A percentile compares a stretch with the other conserved stretches of the same genome.
These are phyloP conservation scores for Bruguiera gymnorhiza DNA, from an alignment of 345 rosid genomes.

Conservation along the genomic window DNA sequence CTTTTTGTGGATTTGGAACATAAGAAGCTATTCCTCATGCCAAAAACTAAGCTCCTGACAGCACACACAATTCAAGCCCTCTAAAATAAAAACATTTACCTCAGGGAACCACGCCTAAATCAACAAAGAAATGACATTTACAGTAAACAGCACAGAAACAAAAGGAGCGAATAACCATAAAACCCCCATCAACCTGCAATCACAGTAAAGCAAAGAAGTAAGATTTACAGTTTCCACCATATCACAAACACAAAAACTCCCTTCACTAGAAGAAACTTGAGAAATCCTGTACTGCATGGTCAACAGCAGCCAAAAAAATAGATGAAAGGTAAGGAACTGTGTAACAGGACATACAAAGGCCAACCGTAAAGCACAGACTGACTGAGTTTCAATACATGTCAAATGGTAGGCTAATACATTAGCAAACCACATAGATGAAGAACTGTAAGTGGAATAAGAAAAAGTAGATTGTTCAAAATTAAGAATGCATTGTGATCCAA, in stretches of 20 bases:
- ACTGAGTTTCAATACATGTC: too few species aligned
- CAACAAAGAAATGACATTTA: conserved; percentile 18
- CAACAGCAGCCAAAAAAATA: not conserved
- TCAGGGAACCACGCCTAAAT: conserved; percentile 33
- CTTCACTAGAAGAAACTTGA: conserved; percentile 18
- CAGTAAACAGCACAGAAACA: conserved; percentile 10
- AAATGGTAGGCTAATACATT: too few species aligned
- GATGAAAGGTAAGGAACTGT: too few species aligned
- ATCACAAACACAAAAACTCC: conserved; percentile 8
- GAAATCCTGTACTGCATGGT: conserved; percentile 21
- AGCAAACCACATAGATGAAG: too few species aligned
- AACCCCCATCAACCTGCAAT: conserved; percentile 34
- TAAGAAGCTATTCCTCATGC: conserved; percentile 21
- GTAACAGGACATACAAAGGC: too few species aligned
- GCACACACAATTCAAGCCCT: conserved; percentile 55
- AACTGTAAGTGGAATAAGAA: too few species aligned
- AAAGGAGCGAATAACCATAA: conserved; percentile 3
- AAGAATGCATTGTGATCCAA: too few species aligned
- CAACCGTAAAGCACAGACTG: too few species aligned
- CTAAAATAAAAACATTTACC: conserved; percentile 55
- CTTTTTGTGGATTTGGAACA: conserved; percentile 9
- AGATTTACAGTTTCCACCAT: conserved; percentile 16
- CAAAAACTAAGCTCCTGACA: conserved; percentile 44
- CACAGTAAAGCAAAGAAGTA: conserved; percentile 14
- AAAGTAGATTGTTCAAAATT: too few species aligned